Conservation (phyloP, 2,329 filamentous ascomycete species). For the Claviceps sp. region DNA sequence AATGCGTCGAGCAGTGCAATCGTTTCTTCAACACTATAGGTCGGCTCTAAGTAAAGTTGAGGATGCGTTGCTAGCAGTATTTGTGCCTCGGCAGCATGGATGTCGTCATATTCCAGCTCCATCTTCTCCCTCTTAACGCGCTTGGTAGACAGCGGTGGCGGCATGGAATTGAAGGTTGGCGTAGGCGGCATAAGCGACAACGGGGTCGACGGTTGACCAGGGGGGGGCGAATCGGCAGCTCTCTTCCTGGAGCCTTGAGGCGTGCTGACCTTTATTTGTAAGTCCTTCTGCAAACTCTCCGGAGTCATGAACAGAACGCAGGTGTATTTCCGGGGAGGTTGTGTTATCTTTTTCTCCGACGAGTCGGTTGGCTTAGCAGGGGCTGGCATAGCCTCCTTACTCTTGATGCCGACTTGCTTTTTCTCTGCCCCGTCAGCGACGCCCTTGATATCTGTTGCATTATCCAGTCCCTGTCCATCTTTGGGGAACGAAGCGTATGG, state of each 20-base stretch:
- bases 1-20: constrained; percentile 59
- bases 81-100: constrained; percentile 63
- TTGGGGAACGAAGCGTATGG: constrained; percentile 66
- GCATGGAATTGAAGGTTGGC: constrained; percentile 45
- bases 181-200: constrained; percentile 45
- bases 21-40: constrained; percentile 52
- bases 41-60: constrained; percentile 65
- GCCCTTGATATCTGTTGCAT: constrained; percentile 21
- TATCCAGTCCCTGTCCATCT: constrained; percentile 30
- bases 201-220: constrained; percentile 55
- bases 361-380: constrained; percentile 33
- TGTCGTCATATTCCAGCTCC: constrained; percentile 61
- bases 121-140: constrained; percentile 57
- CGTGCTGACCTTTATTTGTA: constrained; percentile 62
- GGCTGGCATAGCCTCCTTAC: constrained; percentile 46
- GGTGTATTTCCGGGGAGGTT: constrained; percentile 57
- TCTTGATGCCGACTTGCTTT: constrained; percentile 21
- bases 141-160: constrained; percentile 52
- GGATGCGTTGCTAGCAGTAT: constrained; percentile 61
- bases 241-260: constrained; percentile 35
- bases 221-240: constrained; percentile 22
- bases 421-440: constrained; percentile 15
- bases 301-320: constrained; percentile 76
- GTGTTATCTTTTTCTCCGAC: constrained; percentile 16
- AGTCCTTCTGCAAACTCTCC: constrained; percentile 60